Evolutionary conservation across 75 land plant species (phyloP), one percentile per base, ranked within the genome.

Genomic region (Cryptomeria japonica): DNA sequence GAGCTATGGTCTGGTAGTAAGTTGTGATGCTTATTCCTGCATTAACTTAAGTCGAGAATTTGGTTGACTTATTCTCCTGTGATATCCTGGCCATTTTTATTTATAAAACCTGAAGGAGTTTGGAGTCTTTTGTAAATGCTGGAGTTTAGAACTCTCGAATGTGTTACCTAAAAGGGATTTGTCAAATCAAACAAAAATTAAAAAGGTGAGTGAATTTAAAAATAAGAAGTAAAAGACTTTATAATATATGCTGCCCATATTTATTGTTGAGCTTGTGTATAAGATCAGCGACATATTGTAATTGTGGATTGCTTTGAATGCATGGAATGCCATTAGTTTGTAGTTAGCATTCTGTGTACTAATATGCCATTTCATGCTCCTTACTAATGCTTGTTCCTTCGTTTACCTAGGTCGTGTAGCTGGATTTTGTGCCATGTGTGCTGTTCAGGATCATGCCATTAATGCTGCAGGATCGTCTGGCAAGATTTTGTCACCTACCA

Each of bases 391-490:
- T 37, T 39, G 56, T 25, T 22, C 22, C 85, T 55, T 47, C 7
- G 36, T 78, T 64, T 61, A 61, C 77, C 41, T 34, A 92, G 91
- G 93, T 85, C 78, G 89, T 47, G 89, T 80, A 73, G 77, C 86
- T 78, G 93, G 87, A 89, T 93, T 92, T 55, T 93, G 93, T 88
- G 88, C 93, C 8, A 85, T 92, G 84, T 92, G 91, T 51, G 91
- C 94, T 31, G 55, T 93, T 16, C 89, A 92, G 83, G 91, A 85
- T n/a, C 93, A 92, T 76, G 90, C 89, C 56, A 88, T 87, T 38
- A 90, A 87, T 88, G 97, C 95, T 75, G 87, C 94, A 38, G 87
- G 89, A 55, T 89, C 97, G 85, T 88, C 92, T 53, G 96, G 98
- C 86, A 93, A 92, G 84, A 89, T 91, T 22, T 75, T 96, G 37